These are phyloP conservation scores for Pyrenophora graminea DNA, from an alignment of 2,329 filamentous ascomycete genomes.

Conservation along the genomic window DNA sequence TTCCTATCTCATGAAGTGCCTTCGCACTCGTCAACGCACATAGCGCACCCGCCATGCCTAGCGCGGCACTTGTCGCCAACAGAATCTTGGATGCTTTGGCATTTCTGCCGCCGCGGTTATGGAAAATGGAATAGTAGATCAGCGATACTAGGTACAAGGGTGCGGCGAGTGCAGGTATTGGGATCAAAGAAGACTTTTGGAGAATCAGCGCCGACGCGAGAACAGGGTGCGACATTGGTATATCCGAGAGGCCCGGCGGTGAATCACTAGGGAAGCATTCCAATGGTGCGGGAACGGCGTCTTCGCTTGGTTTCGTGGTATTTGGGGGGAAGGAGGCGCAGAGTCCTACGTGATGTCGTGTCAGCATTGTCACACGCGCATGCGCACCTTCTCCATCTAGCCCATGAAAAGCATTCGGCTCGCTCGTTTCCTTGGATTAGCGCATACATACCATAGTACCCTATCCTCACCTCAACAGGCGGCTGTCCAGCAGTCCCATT, in stretches of 20 bases:
- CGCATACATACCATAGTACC: slow-evolving; percentile 10
- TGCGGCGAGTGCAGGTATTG: slow-evolving; percentile 7
- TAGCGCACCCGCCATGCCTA: slow-evolving; percentile 9
- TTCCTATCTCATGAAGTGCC: slow-evolving; percentile 3
- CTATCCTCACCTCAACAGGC: slow-evolving; percentile 4
- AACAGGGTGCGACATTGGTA: slow-evolving; percentile 3
- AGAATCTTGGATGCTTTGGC: slow-evolving; percentile 5
- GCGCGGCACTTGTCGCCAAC: slow-evolving; percentile 3
- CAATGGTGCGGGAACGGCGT: background rate
- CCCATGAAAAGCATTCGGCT: too few relatives aligned
- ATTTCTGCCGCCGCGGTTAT: slow-evolving; percentile 1
- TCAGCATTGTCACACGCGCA: too few relatives aligned
- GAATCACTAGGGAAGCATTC: slow-evolving; percentile 8
- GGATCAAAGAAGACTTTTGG: slow-evolving; percentile 5
- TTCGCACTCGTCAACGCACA: slow-evolving; percentile 5
- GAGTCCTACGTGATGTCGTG: background rate
- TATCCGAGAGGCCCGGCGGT: slow-evolving; percentile 1
- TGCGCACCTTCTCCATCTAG: too few relatives aligned
- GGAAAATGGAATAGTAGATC: slow-evolving; percentile 5
- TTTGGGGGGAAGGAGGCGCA: slow-evolving; percentile 7
- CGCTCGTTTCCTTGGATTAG: background rate
- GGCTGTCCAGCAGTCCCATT: background rate
- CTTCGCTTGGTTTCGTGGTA: background rate
- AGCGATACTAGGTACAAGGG: background rate
- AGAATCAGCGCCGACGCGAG: slow-evolving; percentile 1